Evolutionary conservation across 345 rosid species (phyloP).

Genomic region (Ricinus communis): DNA sequence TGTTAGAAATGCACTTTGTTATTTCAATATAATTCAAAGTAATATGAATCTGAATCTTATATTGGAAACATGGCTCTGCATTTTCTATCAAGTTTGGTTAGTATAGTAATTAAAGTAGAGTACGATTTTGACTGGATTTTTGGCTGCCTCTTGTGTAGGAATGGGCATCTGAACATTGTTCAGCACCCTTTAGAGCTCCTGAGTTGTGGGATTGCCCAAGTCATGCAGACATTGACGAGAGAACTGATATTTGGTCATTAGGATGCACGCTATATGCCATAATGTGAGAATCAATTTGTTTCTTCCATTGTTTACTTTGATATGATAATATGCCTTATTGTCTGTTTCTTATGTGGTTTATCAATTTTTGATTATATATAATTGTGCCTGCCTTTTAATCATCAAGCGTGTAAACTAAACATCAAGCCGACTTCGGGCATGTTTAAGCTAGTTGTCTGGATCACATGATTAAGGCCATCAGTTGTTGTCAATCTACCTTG

Average conservation of each 20-base stretch:
- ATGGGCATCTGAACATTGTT: slow-evolving; percentile 96
- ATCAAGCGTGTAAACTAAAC: not conserved
- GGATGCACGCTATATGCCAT: slow-evolving; percentile 98
- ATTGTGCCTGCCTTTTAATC: not conserved
- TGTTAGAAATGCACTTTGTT: not conserved
- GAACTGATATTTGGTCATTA: slow-evolving; percentile 97
- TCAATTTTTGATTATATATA: not conserved
- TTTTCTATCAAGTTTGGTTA: not conserved
- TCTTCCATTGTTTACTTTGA: not conserved
- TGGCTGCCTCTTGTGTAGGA: slow-evolving; percentile 46
- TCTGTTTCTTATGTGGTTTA: not conserved
- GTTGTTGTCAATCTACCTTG: not conserved
- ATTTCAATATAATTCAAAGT: not conserved
- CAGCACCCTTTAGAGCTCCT: slow-evolving; percentile 98
- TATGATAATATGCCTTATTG: not conserved
- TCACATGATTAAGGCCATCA: not conserved
- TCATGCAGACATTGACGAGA: slow-evolving; percentile 89
- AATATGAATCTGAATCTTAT: not conserved
- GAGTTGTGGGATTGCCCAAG: slow-evolving; percentile 99
- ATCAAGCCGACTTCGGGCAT: not conserved
- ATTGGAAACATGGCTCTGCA: not conserved
- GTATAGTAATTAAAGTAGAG: not conserved
- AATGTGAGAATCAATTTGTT: slow-evolving; percentile 55
- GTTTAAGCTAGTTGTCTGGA: not conserved
- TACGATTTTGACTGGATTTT: slow-evolving; percentile 4